phyloP scores from a whole-genome alignment of 352 stramenopile species.

The Thraustotheca clavata region DNA sequence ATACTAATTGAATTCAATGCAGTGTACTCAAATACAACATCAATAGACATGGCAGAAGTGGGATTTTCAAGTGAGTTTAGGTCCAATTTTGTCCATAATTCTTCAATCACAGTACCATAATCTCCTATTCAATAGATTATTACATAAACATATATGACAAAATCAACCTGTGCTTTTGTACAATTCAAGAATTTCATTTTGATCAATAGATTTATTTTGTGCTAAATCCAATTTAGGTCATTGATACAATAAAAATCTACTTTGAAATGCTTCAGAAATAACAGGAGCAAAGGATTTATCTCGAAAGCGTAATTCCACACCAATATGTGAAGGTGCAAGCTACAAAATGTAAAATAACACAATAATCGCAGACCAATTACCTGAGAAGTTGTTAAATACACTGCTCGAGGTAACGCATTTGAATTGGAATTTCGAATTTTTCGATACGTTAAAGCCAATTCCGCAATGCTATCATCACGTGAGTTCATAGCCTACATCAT shows the following conservation, averaged over 20 bases:
- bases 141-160: constrained; percentile 18
- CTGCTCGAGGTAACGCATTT: constrained; percentile 35
- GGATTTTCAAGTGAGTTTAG: not conserved
- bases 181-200: constrained; percentile 1
- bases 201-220: constrained; percentile 3
- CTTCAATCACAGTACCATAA: constrained; percentile 42
- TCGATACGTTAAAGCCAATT: constrained; percentile 40
- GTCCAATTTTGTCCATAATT: constrained; percentile 30
- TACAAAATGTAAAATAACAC: constrained; percentile 21
- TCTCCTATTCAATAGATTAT: constrained; percentile 25
- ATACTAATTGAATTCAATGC: not conserved
- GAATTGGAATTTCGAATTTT: constrained; percentile 28
- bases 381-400: constrained; percentile 61
- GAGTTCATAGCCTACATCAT: constrained; percentile 38
- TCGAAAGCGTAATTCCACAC: constrained; percentile 65
- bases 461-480: constrained; percentile 36
- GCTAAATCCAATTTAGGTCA: constrained; percentile 28
- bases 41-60: constrained; percentile 30
- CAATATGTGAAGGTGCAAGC: constrained; percentile 56
- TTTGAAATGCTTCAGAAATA: constrained; percentile 23
- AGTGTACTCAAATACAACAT: constrained; percentile 33
- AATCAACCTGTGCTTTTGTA: constrained; percentile 5
- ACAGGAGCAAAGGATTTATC: constrained; percentile 52
- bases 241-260: not conserved
- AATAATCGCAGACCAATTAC: constrained; percentile 10